Evolutionary conservation across 768 basidiomycete species (phyloP).

Genomic region (Rhodotorula babjevae): DNA sequence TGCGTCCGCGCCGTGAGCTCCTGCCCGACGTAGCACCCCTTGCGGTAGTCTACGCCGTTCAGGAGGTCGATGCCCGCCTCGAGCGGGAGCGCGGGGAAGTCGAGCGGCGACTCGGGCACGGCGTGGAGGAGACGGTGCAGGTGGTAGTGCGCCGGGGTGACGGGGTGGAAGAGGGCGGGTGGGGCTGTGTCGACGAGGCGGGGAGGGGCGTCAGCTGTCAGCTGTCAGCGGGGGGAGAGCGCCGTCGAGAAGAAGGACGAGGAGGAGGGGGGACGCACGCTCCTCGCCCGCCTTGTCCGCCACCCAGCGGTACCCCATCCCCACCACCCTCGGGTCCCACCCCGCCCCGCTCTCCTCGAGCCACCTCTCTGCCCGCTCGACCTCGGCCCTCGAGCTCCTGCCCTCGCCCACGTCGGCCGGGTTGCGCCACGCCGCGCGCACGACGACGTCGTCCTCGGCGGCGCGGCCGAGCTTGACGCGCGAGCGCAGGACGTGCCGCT

Average conservation of each 20-base stretch:
- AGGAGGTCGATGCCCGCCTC: slow-evolving; percentile 92
- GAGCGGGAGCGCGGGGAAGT: slow-evolving; percentile 85
- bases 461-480: slow-evolving; percentile 73
- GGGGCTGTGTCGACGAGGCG: slow-evolving; percentile 17
- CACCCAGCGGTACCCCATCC: slow-evolving; percentile 31
- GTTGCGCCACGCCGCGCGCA: slow-evolving; percentile 69
- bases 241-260: background rate
- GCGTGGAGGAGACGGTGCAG: slow-evolving; percentile 74
- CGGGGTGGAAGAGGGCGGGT: slow-evolving; percentile 12
- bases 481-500: slow-evolving; percentile 77
- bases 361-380: slow-evolving; percentile 25
- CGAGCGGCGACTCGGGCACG: slow-evolving; percentile 77
- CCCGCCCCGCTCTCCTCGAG: slow-evolving; percentile 3
- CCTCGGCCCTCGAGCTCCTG: slow-evolving; percentile 44
- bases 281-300: slow-evolving; percentile 51
- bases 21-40: slow-evolving; percentile 97
- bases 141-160: slow-evolving; percentile 52
- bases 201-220: too few species aligned
- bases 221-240: too few species aligned
- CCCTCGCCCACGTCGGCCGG: slow-evolving; percentile 1
- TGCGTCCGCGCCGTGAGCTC: slow-evolving; percentile 94
- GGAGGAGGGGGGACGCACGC: slow-evolving; percentile 57
- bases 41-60: slow-evolving; percentile 94
- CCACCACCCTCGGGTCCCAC: slow-evolving; percentile 12
- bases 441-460: slow-evolving; percentile 69